Conservation (phyloP, 768 basidiomycete species). For the Asterophora parasitica region DNA sequence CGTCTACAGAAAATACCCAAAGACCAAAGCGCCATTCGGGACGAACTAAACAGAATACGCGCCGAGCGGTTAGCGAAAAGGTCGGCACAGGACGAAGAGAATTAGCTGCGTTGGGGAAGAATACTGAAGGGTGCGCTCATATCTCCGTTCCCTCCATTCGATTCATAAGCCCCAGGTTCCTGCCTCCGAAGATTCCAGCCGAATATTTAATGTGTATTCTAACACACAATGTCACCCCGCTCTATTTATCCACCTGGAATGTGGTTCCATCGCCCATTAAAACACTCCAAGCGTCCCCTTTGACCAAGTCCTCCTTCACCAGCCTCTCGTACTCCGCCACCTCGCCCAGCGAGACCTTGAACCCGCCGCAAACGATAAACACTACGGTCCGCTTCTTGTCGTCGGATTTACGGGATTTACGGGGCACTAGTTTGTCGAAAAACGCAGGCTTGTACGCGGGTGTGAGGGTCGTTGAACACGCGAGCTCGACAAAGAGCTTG, state of each 20-base stretch:
- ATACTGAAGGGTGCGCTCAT: neutral
- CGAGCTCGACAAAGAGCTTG: constrained; percentile 68
- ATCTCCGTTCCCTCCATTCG: neutral
- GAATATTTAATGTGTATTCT: neutral
- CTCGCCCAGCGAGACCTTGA: constrained; percentile 58
- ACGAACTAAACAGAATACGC: constrained; percentile 69
- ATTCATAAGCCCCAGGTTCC: neutral
- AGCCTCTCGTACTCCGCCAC: constrained; percentile 41
- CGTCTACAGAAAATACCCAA: constrained; percentile 52
- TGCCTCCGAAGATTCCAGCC: neutral
- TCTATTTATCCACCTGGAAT: constrained; percentile 26
- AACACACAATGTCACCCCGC: neutral
- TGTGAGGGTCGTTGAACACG: constrained; percentile 65
- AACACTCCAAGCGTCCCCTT: constrained; percentile 30
- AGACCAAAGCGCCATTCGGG: constrained; percentile 59
- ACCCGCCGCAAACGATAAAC: constrained; percentile 69
- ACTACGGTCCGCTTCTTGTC: constrained; percentile 40
- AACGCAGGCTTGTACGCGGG: constrained; percentile 58
- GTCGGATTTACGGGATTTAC: constrained; percentile 18
- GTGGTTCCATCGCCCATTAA: constrained; percentile 34
- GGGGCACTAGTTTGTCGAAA: constrained; percentile 48
- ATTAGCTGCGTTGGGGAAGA: neutral
- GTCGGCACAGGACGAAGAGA: constrained; percentile 33
- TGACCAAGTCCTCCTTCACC: constrained; percentile 29
- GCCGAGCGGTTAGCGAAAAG: constrained; percentile 50